Conservation (phyloP, 306 rosid species). For the Rosa rugosa region DNA sequence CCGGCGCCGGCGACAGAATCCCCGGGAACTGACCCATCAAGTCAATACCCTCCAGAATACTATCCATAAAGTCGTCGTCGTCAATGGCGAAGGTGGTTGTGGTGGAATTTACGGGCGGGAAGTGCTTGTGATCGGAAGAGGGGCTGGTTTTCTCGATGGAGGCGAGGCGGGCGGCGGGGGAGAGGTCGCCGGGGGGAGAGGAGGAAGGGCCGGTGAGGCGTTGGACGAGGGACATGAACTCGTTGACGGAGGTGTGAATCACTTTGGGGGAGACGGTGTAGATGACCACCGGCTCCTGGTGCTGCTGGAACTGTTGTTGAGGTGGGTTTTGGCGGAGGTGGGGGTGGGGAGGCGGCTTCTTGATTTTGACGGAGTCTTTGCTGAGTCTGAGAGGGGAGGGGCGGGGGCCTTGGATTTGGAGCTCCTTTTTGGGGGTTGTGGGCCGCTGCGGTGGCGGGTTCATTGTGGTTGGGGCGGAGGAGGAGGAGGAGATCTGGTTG, state of each 20-base stretch:
- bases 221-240: constrained; percentile 89
- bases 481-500: neutral
- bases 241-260: constrained; percentile 51
- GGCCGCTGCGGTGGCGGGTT: constrained; percentile 27
- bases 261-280: constrained; percentile 88
- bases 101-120: neutral
- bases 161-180: constrained; percentile 93
- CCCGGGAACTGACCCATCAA: constrained; percentile 59
- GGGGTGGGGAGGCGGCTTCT: constrained; percentile 67
- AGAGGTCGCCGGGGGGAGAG: constrained; percentile 49
- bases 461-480: neutral
- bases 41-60: constrained; percentile 46
- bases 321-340: constrained; percentile 31
- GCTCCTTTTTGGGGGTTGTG: constrained; percentile 49
- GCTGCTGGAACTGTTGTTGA: constrained; percentile 15
- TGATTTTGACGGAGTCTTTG: constrained; percentile 72
- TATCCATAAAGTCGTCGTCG: constrained; percentile 32
- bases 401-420: constrained; percentile 77
- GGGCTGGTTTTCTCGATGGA: constrained; percentile 78
- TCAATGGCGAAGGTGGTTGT: constrained; percentile 7
- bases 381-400: constrained; percentile 76
- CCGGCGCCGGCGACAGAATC: constrained; percentile 77
- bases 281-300: constrained; percentile 63
- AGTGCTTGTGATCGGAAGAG: constrained; percentile 10
- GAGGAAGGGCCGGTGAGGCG: constrained; percentile 82